A percentile compares a stretch with the other conserved stretches of the same genome.
Evolutionary conservation across 176 grass and related monocot species (phyloP).

Genomic region (Thalia dealbata): DNA sequence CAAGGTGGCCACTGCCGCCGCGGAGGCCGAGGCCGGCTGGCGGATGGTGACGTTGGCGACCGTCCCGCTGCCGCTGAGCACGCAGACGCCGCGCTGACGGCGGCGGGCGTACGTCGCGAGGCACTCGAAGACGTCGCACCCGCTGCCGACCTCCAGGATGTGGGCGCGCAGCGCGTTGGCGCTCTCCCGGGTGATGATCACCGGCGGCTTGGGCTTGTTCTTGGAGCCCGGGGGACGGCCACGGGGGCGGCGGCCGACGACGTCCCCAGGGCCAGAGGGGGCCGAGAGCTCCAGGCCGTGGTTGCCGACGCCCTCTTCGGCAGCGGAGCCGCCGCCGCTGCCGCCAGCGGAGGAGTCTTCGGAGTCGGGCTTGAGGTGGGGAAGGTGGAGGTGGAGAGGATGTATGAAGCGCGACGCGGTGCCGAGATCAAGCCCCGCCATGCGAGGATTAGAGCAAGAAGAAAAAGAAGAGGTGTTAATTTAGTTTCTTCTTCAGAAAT

Average conservation of each 20-base stretch:
- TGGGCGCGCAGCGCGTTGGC: slow-evolving; percentile 84
- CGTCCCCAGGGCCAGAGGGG: slow-evolving; percentile 21
- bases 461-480: slow-evolving; percentile 49
- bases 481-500: slow-evolving; percentile 31
- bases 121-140: slow-evolving; percentile 81
- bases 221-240: slow-evolving; percentile 77
- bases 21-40: slow-evolving; percentile 38
- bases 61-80: slow-evolving; percentile 67
- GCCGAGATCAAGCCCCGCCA: slow-evolving; percentile 88
- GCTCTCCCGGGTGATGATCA: slow-evolving; percentile 93
- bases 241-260: slow-evolving; percentile 45
- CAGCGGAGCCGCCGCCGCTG: neutral
- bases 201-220: slow-evolving; percentile 93
- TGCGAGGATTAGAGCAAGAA: slow-evolving; percentile 30
- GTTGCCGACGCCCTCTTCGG: neutral
- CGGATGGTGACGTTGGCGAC: slow-evolving; percentile 78
- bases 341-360: slow-evolving; percentile 23
- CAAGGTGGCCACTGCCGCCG: slow-evolving; percentile 50
- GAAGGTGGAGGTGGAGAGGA: slow-evolving; percentile 34
- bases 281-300: neutral
- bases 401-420: slow-evolving; percentile 58
- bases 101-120: slow-evolving; percentile 63
- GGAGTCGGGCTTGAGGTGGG: slow-evolving; percentile 17
- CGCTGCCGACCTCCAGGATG: slow-evolving; percentile 78
- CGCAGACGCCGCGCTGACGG: slow-evolving; percentile 75